Evolutionary conservation across 2,329 filamentous ascomycete genomes (phyloP).

Genomic region (Xylariaceae sp.): DNA sequence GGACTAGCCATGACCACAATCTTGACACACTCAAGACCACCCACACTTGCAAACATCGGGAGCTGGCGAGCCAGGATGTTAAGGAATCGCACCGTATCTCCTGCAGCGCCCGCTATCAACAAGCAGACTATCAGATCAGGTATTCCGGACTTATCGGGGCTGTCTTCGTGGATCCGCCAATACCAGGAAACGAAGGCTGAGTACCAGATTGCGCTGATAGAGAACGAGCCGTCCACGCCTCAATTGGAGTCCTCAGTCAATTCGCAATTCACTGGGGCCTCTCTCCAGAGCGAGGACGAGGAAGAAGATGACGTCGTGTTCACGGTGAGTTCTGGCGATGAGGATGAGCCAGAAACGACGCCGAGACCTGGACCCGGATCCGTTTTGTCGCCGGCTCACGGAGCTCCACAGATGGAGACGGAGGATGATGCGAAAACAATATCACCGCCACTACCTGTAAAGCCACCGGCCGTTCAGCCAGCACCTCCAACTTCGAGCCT

Average conservation of each 20-base stretch:
- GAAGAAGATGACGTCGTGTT: background rate
- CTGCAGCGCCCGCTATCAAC: background rate
- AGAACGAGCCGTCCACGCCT: background rate
- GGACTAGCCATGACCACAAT: background rate
- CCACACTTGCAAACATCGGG: background rate
- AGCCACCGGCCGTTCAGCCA: background rate
- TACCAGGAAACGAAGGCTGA: background rate
- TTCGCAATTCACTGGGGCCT: background rate
- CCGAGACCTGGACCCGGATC: background rate
- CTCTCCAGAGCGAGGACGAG: background rate
- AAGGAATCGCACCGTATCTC: background rate
- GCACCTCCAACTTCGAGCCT: background rate
- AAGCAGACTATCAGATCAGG: background rate
- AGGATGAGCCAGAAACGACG: background rate
- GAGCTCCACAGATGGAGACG: background rate
- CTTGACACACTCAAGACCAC: background rate
- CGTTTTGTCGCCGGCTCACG: background rate
- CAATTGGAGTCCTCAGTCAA: background rate
- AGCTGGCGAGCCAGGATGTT: background rate
- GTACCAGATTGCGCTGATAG: background rate
- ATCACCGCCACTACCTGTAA: background rate
- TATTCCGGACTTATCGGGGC: background rate
- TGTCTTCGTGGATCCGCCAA: background rate
- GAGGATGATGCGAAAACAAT: background rate
- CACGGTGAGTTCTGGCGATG: background rate